Evolutionary conservation across 2,329 filamentous ascomycete species (phyloP), one percentile per base, ranked within the genome.

Genomic region (Penicillium sp.): DNA sequence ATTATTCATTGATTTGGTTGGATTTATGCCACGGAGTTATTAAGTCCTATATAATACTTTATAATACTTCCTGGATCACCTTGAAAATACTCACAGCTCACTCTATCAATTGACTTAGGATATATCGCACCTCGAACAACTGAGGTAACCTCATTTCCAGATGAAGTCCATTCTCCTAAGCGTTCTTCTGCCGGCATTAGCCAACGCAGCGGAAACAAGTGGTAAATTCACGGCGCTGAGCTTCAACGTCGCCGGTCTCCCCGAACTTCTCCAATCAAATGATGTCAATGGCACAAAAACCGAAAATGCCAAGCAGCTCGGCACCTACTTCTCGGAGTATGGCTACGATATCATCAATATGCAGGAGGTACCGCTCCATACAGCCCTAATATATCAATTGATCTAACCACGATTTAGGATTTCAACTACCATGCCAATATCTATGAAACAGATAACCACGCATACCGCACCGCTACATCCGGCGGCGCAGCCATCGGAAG

Each of bases 401-500:
- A 50, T n/a, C 35, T 40, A 19, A 52, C 27, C 15, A 15, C 38
- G 0, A 56, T 31, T 0, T 37, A 79, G 77, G 85, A 89, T 69
- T 89, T 89, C 78, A 87, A 87, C 73, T 89, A 84, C 71, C 86
- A 89, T 64, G 82, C 84, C 9, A 78, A 80, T 56, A 80, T 89
- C 62, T 89, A 89, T 72, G 77, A 76, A 10, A 83, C 82, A 15
- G 84, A 70, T 46, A 50, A 62, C 23, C 67, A 70, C 65, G 77
- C 83, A 4, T 81, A 82, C 71, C 80, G 86, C 54, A 89, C 86
- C 1, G 71, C 84, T 0, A 89, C 86, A 2, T 86, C 84, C 6
- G 86, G 87, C n/a, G 84, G 84, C 25, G 86, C 85, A 0, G 81
- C 78, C 0, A 79, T 89, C 62, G 87, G 87, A 10, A 83, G 80